phyloP scores from a whole-genome alignment of 1,139 yeast species.

The Debaryomyces fabryi region DNA sequence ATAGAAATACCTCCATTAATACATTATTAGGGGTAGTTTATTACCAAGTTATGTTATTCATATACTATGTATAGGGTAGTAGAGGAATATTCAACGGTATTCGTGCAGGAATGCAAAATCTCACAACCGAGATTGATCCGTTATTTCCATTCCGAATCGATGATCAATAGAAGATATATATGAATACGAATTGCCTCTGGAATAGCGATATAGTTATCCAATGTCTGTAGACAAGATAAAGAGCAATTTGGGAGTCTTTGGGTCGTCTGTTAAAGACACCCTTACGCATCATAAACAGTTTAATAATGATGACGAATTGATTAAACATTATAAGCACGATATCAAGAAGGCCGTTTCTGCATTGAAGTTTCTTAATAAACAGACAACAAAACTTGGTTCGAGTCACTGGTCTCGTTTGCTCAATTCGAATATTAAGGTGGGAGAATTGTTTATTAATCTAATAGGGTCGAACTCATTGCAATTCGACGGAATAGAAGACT shows the following conservation, averaged over 20 bases:
- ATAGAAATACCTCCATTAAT: not conserved
- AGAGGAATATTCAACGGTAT: not conserved
- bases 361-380: constrained; percentile 41
- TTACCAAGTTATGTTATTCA: not conserved
- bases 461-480: constrained; percentile 44
- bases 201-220: not conserved
- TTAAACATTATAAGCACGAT: constrained; percentile 48
- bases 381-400: constrained; percentile 36
- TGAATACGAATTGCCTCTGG: not conserved
- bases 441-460: constrained; percentile 34
- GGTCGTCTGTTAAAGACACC: constrained; percentile 21
- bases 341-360: constrained; percentile 45
- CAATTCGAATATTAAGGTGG: constrained; percentile 34
- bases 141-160: constrained; percentile 4
- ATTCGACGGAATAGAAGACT: constrained; percentile 47
- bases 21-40: not conserved
- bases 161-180: not conserved
- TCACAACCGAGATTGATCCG: constrained; percentile 4
- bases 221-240: constrained; percentile 6
- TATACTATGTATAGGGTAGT: not conserved
- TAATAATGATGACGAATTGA: constrained; percentile 45
- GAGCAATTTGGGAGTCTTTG: constrained; percentile 6
- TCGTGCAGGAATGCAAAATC: constrained; percentile 2
- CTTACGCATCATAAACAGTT: constrained; percentile 24
- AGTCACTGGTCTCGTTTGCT: constrained; percentile 40